A percentile compares a stretch with the other conserved stretches of the same genome.
These are phyloP conservation scores for Cladosporium sp. DNA, from an alignment of 2,329 filamentous ascomycete species.

Conservation along the genomic window DNA sequence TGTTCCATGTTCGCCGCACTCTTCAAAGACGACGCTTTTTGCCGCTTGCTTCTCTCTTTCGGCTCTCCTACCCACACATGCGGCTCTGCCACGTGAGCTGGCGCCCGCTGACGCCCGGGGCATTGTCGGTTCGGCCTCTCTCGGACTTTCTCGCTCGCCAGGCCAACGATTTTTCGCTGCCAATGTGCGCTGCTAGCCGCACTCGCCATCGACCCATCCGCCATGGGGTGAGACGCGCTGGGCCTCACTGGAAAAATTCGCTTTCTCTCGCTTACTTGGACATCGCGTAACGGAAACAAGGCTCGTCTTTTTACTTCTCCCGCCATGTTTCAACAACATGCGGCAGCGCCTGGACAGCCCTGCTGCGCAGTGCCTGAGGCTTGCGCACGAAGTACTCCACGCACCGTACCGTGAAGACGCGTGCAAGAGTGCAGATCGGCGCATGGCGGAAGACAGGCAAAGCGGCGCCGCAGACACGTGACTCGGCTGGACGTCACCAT, in stretches of 20 bases:
- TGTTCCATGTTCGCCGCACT: constrained; percentile 3
- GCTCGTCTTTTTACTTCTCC: neutral
- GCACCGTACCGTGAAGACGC: neutral
- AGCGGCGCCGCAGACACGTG: neutral
- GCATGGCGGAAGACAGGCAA: neutral
- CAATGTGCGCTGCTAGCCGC: constrained; percentile 2
- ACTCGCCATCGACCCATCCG: constrained; percentile 8
- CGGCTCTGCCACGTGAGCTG: constrained; percentile 12
- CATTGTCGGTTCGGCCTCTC: constrained; percentile 2
- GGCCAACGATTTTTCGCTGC: neutral
- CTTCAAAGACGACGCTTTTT: neutral
- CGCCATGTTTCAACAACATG: constrained; percentile 6
- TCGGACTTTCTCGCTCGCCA: neutral
- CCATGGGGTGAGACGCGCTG: constrained; percentile 13
- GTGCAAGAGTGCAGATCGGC: neutral
- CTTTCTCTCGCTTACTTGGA: neutral
- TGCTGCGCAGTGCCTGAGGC: neutral
- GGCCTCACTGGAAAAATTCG: constrained; percentile 14
- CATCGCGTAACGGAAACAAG: constrained; percentile 1
- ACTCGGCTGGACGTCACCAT: constrained; percentile 5
- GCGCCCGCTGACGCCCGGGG: neutral
- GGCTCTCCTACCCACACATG: neutral
- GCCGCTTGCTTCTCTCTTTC: neutral
- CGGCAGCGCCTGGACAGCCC: neutral
- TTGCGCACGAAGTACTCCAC: neutral